A percentile compares a stretch with the other conserved stretches of the same genome.
phyloP scores from a whole-genome alignment of 1,284 basidiomycete genomes.

The Trametes polyzona region DNA sequence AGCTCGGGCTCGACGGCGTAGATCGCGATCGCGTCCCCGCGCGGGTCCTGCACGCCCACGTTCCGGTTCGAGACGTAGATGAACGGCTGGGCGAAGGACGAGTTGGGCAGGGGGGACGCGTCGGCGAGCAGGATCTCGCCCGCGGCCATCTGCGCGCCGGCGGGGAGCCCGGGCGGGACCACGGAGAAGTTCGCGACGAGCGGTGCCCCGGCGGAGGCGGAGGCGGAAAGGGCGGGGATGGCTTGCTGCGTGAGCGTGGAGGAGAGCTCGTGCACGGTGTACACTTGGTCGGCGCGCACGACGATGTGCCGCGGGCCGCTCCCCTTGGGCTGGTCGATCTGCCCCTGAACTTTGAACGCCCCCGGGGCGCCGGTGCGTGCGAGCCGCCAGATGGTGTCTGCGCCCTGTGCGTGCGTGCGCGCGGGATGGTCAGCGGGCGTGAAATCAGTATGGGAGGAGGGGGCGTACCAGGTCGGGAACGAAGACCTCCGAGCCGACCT shows the following conservation, averaged over 20 bases:
- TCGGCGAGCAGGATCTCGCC: slow-evolving; percentile 48
- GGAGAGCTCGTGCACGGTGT: slow-evolving; percentile 64
- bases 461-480: slow-evolving; percentile 64
- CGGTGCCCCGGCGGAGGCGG: slow-evolving; percentile 31
- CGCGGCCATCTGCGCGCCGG: slow-evolving; percentile 52
- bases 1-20: slow-evolving; percentile 33
- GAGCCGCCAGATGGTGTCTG: slow-evolving; percentile 68
- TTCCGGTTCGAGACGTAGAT: slow-evolving; percentile 47
- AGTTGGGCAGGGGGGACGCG: slow-evolving; percentile 16
- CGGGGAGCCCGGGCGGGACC: slow-evolving; percentile 54
- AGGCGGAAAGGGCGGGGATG: slow-evolving; percentile 50
- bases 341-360: slow-evolving; percentile 58
- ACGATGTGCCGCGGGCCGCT: slow-evolving; percentile 72
- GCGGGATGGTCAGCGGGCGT: neutral
- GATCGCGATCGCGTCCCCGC: slow-evolving; percentile 43
- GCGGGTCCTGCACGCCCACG: slow-evolving; percentile 36
- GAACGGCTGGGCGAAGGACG: slow-evolving; percentile 36
- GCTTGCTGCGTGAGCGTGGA: slow-evolving; percentile 66
- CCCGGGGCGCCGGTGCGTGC: slow-evolving; percentile 42
- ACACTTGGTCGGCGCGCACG: slow-evolving; percentile 56
- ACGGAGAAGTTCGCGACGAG: slow-evolving; percentile 59
- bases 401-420: slow-evolving; percentile 46
- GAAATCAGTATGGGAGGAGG: neutral
- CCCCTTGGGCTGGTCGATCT: slow-evolving; percentile 61
- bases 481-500: slow-evolving; percentile 57